Evolutionary conservation across 2,329 filamentous ascomycete species (phyloP).

Genomic region (Fusarium begoniae): DNA sequence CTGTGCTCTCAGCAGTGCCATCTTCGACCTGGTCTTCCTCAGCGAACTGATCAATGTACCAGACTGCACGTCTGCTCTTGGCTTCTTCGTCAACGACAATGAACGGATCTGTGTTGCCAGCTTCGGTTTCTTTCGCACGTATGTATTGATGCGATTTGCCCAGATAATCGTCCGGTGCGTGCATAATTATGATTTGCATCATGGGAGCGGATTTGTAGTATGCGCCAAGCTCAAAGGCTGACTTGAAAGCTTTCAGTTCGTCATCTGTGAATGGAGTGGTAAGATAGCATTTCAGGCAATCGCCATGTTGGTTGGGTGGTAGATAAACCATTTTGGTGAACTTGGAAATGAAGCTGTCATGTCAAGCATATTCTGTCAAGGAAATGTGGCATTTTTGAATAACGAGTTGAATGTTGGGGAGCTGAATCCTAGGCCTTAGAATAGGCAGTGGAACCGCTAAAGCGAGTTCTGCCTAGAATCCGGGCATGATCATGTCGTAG

Average conservation of each 20-base stretch:
- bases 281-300: constrained; percentile 2
- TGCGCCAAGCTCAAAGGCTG: neutral
- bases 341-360: neutral
- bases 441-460: neutral
- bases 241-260: neutral
- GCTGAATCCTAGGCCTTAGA: neutral
- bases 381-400: neutral
- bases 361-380: neutral
- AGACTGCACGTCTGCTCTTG: neutral
- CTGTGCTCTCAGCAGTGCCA: neutral
- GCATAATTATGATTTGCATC: neutral
- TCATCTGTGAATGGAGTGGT: neutral
- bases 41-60: constrained; percentile 3
- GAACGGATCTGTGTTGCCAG: neutral
- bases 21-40: neutral
- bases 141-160: constrained; percentile 3
- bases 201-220: neutral
- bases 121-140: neutral
- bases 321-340: neutral
- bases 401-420: too few species aligned
- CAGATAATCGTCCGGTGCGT: neutral
- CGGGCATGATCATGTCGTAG: too few species aligned
- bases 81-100: neutral
- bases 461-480: neutral
- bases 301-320: rapidly evolving